Percentiles rank a stretch among this genome's conserved stretches.
These are phyloP conservation scores for Hysterangium stoloniferum DNA, from an alignment of 768 basidiomycete species.

Conservation along the genomic window DNA sequence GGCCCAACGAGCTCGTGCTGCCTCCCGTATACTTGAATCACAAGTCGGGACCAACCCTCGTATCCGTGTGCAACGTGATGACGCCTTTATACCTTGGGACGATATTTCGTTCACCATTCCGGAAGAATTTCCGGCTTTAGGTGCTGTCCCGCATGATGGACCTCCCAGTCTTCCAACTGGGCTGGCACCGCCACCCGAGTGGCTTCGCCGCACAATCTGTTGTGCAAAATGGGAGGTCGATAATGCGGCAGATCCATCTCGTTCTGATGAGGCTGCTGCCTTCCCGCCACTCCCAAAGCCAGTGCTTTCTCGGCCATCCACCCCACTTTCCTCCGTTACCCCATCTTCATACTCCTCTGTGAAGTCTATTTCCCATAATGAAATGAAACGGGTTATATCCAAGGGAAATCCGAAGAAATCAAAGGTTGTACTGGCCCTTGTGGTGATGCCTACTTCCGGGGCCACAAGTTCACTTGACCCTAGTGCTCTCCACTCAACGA, in stretches of 20 bases:
- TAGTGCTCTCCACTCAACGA: not conserved
- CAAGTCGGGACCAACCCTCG: slow-evolving; percentile 79
- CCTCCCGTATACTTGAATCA: slow-evolving; percentile 82
- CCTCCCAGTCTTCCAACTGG: not conserved
- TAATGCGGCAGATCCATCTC: slow-evolving; percentile 27
- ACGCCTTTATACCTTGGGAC: slow-evolving; percentile 81
- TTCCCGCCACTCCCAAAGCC: slow-evolving; percentile 2
- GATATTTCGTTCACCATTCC: slow-evolving; percentile 41
- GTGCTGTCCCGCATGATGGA: slow-evolving; percentile 6
- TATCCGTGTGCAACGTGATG: slow-evolving; percentile 74
- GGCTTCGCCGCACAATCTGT: slow-evolving; percentile 78
- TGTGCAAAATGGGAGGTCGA: slow-evolving; percentile 73
- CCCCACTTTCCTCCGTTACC: not conserved
- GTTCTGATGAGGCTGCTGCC: not conserved
- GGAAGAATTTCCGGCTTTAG: slow-evolving; percentile 19
- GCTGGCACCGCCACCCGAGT: slow-evolving; percentile 53
- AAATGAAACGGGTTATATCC: not conserved
- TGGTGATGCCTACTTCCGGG: slow-evolving; percentile 27
- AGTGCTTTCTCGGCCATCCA: not conserved
- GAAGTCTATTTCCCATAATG: not conserved
- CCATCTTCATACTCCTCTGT: slow-evolving; percentile 2
- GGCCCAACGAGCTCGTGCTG: slow-evolving; percentile 77
- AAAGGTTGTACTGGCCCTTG: slow-evolving; percentile 59
- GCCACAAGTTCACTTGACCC: slow-evolving; percentile 6
- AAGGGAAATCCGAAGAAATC: slow-evolving; percentile 19